Evolutionary conservation across 495 filamentous ascomycete species (phyloP), one percentile per base, ranked within the genome.

Genomic region (Talaromyces borbonicus): DNA sequence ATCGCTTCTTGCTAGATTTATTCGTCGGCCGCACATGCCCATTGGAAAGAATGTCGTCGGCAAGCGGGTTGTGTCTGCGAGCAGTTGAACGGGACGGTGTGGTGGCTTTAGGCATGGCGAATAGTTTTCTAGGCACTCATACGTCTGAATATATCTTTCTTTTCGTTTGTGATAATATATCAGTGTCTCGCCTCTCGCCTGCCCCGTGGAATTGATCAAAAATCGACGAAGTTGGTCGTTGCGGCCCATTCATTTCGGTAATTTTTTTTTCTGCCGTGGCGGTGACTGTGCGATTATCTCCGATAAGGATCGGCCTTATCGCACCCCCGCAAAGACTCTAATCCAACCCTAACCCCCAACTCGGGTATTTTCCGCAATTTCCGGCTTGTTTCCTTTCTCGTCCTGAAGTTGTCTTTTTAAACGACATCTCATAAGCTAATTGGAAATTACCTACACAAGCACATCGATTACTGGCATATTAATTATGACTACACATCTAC

Each of bases 61-160:
- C 81, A 37, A 89, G 71, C 47, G 83, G 81, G 51, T 83, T 85
- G 60, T 86, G 83, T 40, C 81, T 70, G 55, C 70, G 68, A 29
- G 59, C 59, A 39, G 57, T 58, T 11, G 62, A 58, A 46, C 66
- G 66, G 47, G 68, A 66, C 9, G 33, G 46, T 26, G 60, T 59
- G 39, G 54, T 59, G 20, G 57, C 67, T 54, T 72, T 72, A 31
- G 68, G 68, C 68, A 72, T 72, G 9, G 30, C 22, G 5, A n/a
- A n/a, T n/a, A n/a, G n/a, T n/a, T n/a, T n/a, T n/a, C n/a, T n/a
- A n/a, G n/a, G n/a, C n/a, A n/a, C n/a, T n/a, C n/a, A n/a, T n/a
- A n/a, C n/a, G n/a, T n/a, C n/a, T n/a, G n/a, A n/a, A n/a, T 20
- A 11, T 2, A 4, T 38, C 8, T 20, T 7, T 29, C 26, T 5